Percentiles rank a stretch among this genome's conserved stretches.
These are phyloP conservation scores for Chalciporus piperatus DNA, from an alignment of 768 basidiomycete species.

Conservation along the genomic window DNA sequence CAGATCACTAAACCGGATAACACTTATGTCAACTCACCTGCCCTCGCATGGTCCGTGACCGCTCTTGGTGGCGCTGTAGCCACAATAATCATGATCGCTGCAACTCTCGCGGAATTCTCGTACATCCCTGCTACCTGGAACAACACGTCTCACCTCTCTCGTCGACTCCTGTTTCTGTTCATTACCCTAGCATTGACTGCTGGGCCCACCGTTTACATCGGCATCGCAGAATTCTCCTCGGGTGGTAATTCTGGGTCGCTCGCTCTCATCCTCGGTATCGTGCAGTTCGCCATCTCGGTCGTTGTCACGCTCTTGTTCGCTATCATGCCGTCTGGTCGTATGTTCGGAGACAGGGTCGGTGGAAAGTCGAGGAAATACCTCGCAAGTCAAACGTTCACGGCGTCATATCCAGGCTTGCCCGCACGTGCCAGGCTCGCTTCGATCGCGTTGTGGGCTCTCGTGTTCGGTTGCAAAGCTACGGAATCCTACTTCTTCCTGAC, in stretches of 20 bases:
- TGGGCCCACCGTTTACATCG: slow-evolving; percentile 94
- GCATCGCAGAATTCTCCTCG: slow-evolving; percentile 66
- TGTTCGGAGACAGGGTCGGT: slow-evolving; percentile 98
- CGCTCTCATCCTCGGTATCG: slow-evolving; percentile 89
- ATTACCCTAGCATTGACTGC: slow-evolving; percentile 89
- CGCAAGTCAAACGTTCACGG: slow-evolving; percentile 97
- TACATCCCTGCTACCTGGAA: slow-evolving; percentile 99
- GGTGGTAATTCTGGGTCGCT: slow-evolving; percentile 63
- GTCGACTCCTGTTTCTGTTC: slow-evolving; percentile 84
- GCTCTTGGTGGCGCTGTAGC: slow-evolving; percentile 95
- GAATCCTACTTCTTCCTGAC: slow-evolving; percentile 99
- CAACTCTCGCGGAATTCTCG: slow-evolving; percentile 92
- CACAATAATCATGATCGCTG: slow-evolving; percentile 93
- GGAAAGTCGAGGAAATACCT: slow-evolving; percentile 96
- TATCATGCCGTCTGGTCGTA: slow-evolving; percentile 91
- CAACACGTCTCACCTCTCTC: slow-evolving; percentile 93
- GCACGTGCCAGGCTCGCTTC: slow-evolving; percentile 71
- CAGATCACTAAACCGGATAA: slow-evolving; percentile 34
- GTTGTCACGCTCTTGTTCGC: slow-evolving; percentile 84
- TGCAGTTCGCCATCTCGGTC: slow-evolving; percentile 94
- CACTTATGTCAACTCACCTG: slow-evolving; percentile 55
- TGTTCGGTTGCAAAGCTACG: slow-evolving; percentile 94
- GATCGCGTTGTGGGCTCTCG: slow-evolving; percentile 80
- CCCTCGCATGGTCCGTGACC: slow-evolving; percentile 90
- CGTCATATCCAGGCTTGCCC: slow-evolving; percentile 79